A percentile compares a stretch with the other conserved stretches of the same genome.
Evolutionary conservation across 306 rosid species (phyloP).

Genomic region (Dryas drummondii): DNA sequence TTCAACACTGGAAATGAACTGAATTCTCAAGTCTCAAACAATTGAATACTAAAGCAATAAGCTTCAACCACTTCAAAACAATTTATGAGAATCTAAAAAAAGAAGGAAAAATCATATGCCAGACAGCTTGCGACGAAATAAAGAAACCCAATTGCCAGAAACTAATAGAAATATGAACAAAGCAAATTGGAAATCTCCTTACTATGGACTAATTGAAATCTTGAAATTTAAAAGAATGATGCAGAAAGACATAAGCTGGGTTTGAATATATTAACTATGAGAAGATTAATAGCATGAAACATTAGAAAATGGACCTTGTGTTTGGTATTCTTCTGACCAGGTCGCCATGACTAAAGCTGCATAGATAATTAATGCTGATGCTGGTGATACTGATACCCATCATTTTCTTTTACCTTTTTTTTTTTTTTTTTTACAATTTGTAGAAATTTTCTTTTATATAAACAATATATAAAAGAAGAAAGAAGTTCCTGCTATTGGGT

Average conservation of each 20-base stretch:
- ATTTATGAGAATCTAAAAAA: background rate
- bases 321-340: slow-evolving; percentile 36
- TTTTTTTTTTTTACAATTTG: background rate
- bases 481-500: background rate
- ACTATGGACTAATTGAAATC: background rate
- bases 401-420: slow-evolving; percentile 18
- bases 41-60: background rate
- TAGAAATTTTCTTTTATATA: background rate
- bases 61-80: slow-evolving; percentile 5
- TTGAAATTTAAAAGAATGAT: background rate
- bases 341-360: slow-evolving; percentile 33
- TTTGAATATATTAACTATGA: background rate
- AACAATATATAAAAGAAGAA: background rate
- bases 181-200: background rate
- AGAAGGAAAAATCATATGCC: slow-evolving; percentile 3
- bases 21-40: background rate
- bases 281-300: background rate
- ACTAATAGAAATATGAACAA: background rate
- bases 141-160: slow-evolving; percentile 14
- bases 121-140: slow-evolving; percentile 8
- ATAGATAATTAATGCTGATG: slow-evolving; percentile 8
- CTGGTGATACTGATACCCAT: slow-evolving; percentile 33
- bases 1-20: slow-evolving; percentile 13
- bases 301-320: background rate
- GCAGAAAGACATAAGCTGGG: background rate